Evolutionary conservation across 352 stramenopile species (phyloP), one percentile per base, ranked within the genome.

Genomic region (Phytopythium mirpurense): DNA sequence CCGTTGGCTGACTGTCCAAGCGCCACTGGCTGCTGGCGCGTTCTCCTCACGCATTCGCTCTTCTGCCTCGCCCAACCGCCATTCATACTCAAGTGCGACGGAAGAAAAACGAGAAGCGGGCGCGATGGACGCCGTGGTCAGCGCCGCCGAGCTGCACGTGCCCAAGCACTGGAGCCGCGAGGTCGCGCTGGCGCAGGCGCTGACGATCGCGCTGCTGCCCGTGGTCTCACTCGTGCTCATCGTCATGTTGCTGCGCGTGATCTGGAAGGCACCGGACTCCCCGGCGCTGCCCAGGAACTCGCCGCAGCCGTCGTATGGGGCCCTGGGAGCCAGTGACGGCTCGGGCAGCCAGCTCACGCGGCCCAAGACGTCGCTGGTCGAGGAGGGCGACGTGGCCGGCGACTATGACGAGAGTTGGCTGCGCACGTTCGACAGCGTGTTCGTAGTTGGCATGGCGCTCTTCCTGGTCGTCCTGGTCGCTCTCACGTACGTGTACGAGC

Each of bases 211-310:
- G 12, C 58, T 59, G 7, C 45, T 87, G 48, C 77, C 78, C 1
- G 26, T 88, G 23, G 36, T 74, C 31, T 65, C 75, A 26, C 59
- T 88, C 31, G 41, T 82, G 19, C 32, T 84, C 40, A 80, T 72
- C 51, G 79, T 88, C 64, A 58, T 88, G 27, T 51, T 90, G 47
- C 57, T 90, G 44, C 77, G 75, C 21, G 36, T 88, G 15, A 62
- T 89, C 29, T 90, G 79, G 76, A 76, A 81, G 41, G 72, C 82
- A 40, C 68, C 74, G 24, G 50, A 61, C 21, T 59, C 62, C 15
- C 32, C 51, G 24, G 29, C 55, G 24, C 54, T 78, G 10, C 63
- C 72, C 21, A 62, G 65, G 44, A 68, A 73, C 52, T n/a, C n/a
- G n/a, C 58, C 57, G 19, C 15, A 62, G 35, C 57, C 62, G 23